A percentile compares a stretch with the other conserved stretches of the same genome.
These are phyloP conservation scores for Candida patagonica DNA, from an alignment of 805 yeast species.

Conservation along the genomic window DNA sequence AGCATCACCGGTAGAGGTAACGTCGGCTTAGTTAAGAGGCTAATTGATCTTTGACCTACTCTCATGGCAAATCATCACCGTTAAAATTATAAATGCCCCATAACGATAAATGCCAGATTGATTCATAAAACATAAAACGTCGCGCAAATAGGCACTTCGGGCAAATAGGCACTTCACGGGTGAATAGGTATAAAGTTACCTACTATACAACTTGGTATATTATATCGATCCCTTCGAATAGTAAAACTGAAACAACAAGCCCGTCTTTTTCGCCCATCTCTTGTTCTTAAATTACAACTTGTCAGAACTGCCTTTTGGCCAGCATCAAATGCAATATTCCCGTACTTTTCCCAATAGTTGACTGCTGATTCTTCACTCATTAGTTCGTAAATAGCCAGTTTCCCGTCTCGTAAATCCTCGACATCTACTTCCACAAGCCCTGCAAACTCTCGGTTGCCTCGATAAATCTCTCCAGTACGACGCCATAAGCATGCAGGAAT, in stretches of 20 bases:
- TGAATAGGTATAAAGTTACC: constrained; percentile 86
- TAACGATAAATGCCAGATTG: too few species aligned
- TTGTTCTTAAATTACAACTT: constrained; percentile 76
- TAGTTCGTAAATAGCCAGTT: constrained; percentile 81
- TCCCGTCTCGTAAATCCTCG: constrained; percentile 88
- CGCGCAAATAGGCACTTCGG: too few species aligned
- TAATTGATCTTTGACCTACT: too few species aligned
- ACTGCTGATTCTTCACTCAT: constrained; percentile 96
- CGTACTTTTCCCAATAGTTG: constrained; percentile 95
- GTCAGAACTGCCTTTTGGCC: constrained; percentile 93
- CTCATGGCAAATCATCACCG: too few species aligned
- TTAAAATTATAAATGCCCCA: too few species aligned
- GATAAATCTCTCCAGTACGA: constrained; percentile 89
- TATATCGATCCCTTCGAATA: constrained; percentile 82
- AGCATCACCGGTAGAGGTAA: too few species aligned
- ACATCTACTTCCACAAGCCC: constrained; percentile 81
- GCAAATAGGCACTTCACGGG: too few species aligned
- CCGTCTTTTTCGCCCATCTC: constrained; percentile 69
- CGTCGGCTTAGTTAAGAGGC: too few species aligned
- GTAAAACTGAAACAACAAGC: constrained; percentile 94
- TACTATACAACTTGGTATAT: constrained; percentile 91
- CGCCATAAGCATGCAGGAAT: constrained; percentile 97
- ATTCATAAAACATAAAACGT: too few species aligned
- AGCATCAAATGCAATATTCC: constrained; percentile 91
- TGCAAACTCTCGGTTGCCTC: constrained; percentile 96